Base-by-base conservation (phyloP, 2,329 filamentous ascomycete species). In the Fusarium armeniacum region DNA sequence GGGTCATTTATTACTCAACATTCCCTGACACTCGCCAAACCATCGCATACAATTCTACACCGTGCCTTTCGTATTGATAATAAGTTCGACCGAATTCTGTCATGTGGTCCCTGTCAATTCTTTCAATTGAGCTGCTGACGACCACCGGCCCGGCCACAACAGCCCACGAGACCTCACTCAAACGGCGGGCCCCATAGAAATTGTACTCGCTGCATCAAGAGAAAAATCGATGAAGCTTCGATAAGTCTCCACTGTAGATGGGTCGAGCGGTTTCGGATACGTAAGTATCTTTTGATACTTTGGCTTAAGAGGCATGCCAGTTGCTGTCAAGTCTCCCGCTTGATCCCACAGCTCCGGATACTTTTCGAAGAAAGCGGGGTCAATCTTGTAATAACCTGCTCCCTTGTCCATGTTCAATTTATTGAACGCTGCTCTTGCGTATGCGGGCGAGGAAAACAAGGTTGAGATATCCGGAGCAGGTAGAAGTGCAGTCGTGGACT, bases 191-290 rank as follows among this genome's bases (percentile, higher is more conserved):
- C 57, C 49, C 54, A 57, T 58, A 0, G 69, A 61, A 30, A 76
- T 73, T 3, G 60, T 70, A 33, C 63, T 62, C 16, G 67, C 64
- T 0, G 75, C 76, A 24, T 78, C 76, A 9, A 78, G 26, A 5
- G 76, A 77, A 57, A 78, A 78, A 41, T 78, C 71, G 40, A 78
- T 78, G 16, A 78, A 78, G 33, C 75, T 78, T 24, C 75, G 73
- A 53, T 78, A 78, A 0, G 75, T 78, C 58, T 76, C 73, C 20
- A 78, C 74, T 2, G 71, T 78, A 2, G 71, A 64, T 2, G 62
- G n/a, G 28, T 76, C 72, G 6, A 78, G 71, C 6, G 74, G 76
- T 24, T 68, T 73, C 2, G 76, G 76, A 22, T 76, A 78, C 0
- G 75, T 78, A 9, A 78, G 65, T 10, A 73, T 76, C 30, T 71